A percentile compares a stretch with the other conserved stretches of the same genome.
These are phyloP conservation scores for Serendipita vermifera DNA, from an alignment of 768 basidiomycete species.

Conservation along the genomic window DNA sequence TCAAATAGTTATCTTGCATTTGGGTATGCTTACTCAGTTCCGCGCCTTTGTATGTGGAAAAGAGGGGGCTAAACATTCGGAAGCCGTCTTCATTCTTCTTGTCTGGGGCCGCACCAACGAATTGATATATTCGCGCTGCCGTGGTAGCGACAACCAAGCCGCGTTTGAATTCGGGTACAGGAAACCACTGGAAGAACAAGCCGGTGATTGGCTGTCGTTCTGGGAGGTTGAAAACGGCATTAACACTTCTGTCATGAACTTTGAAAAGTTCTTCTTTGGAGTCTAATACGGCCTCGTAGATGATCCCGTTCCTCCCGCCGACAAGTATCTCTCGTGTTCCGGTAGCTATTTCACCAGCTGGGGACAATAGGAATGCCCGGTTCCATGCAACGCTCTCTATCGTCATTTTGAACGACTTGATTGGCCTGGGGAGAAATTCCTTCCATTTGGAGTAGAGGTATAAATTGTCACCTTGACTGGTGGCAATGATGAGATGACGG, in stretches of 20 bases:
- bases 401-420: conserved; percentile 72
- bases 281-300: conserved; percentile 82
- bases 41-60: conserved; percentile 57
- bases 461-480: conserved; percentile 83
- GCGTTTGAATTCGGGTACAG: conserved; percentile 46
- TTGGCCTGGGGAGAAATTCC: conserved; percentile 48
- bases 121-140: conserved; percentile 80
- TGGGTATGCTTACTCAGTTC: conserved; percentile 53
- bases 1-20: conserved; percentile 14
- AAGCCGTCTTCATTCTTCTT: conserved; percentile 61
- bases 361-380: conserved; percentile 47
- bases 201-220: conserved; percentile 79
- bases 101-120: conserved; percentile 51
- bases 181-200: conserved; percentile 65
- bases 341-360: conserved; percentile 58
- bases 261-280: conserved; percentile 89
- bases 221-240: conserved; percentile 59
- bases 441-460: conserved; percentile 74
- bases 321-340: conserved; percentile 58
- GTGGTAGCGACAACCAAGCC: conserved; percentile 74
- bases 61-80: conserved; percentile 59
- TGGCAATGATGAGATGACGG: conserved; percentile 77
- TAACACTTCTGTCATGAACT: conserved; percentile 68
- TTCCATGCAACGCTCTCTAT: conserved; percentile 93
- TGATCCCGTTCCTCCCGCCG: conserved; percentile 69